phyloP scores from a whole-genome alignment of 805 yeast species.

The Helenozyma rhizophorensis region DNA sequence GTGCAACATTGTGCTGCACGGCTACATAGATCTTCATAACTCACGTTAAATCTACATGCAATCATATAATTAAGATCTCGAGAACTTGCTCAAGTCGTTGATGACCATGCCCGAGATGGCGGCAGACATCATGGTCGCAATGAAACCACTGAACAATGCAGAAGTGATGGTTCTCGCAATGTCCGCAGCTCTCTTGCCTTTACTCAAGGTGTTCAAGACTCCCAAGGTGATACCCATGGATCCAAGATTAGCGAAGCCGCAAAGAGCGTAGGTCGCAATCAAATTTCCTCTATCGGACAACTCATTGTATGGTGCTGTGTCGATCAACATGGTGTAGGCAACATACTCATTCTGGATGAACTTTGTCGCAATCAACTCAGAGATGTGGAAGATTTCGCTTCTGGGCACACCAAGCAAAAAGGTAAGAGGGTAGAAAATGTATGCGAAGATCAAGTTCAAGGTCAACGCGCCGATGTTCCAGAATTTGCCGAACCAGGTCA shows the following conservation, averaged over 20 bases:
- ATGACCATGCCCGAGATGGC: constrained; percentile 62
- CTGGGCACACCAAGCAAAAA: constrained; percentile 47
- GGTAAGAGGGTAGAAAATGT: constrained; percentile 56
- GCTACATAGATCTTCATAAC: too few species aligned
- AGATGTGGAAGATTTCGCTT: constrained; percentile 46
- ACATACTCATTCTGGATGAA: constrained; percentile 61
- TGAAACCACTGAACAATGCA: constrained; percentile 49
- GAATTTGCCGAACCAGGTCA: constrained; percentile 58
- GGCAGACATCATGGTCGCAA: constrained; percentile 53
- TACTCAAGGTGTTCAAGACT: constrained; percentile 54
- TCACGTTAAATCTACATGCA: too few species aligned
- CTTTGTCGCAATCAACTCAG: constrained; percentile 51
- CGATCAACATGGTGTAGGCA: constrained; percentile 42
- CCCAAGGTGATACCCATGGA: constrained; percentile 60
- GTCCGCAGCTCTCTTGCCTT: constrained; percentile 42
- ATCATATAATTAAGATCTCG: too few species aligned
- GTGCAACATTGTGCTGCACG: too few species aligned
- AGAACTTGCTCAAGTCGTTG: constrained; percentile 35
- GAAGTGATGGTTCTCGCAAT: constrained; percentile 44
- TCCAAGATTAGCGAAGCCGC: constrained; percentile 63
- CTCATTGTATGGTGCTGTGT: constrained; percentile 39
- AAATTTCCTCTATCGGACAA: constrained; percentile 49
- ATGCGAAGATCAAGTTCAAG: constrained; percentile 52
- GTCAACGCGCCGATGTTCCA: constrained; percentile 54
- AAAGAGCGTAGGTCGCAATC: constrained; percentile 57